These are phyloP conservation scores for Mixia osmundae DNA, from an alignment of 1,284 basidiomycete genomes.

Conservation along the genomic window DNA sequence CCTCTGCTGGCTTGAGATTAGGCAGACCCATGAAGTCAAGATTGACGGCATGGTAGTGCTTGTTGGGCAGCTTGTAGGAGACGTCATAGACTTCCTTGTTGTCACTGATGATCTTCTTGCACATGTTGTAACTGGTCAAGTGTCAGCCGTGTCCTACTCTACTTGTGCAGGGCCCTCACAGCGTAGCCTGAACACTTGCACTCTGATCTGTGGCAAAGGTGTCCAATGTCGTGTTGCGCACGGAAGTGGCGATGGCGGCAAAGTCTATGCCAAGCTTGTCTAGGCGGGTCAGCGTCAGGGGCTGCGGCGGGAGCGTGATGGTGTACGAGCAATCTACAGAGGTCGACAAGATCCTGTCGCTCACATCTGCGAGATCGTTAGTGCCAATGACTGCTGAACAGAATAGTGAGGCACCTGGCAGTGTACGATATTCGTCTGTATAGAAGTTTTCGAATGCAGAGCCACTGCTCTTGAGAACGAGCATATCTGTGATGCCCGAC, in stretches of 20 bases:
- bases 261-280: conserved; percentile 26
- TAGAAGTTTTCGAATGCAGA: conserved; percentile 65
- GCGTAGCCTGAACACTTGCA: conserved; percentile 53
- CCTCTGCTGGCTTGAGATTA: conserved; percentile 13
- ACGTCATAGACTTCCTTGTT: conserved; percentile 39
- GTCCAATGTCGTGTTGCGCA: conserved; percentile 45
- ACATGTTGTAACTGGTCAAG: conserved; percentile 46
- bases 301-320: conserved; percentile 30
- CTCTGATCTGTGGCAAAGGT: conserved; percentile 69
- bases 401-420: conserved; percentile 20
- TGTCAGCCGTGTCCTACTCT: conserved; percentile 42
- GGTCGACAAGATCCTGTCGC: conserved; percentile 73
- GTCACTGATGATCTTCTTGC: conserved; percentile 40
- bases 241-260: conserved; percentile 28
- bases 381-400: neutral
- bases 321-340: conserved; percentile 47
- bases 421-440: conserved; percentile 69
- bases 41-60: conserved; percentile 41
- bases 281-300: conserved; percentile 28
- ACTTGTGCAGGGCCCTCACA: conserved; percentile 1
- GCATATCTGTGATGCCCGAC: conserved; percentile 43
- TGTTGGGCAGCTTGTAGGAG: conserved; percentile 67
- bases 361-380: conserved; percentile 28
- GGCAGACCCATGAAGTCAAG: conserved; percentile 14
- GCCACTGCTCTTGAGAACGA: conserved; percentile 74